Conservation (phyloP, 805 yeast genomes). For the Brettanomyces nanus region DNA sequence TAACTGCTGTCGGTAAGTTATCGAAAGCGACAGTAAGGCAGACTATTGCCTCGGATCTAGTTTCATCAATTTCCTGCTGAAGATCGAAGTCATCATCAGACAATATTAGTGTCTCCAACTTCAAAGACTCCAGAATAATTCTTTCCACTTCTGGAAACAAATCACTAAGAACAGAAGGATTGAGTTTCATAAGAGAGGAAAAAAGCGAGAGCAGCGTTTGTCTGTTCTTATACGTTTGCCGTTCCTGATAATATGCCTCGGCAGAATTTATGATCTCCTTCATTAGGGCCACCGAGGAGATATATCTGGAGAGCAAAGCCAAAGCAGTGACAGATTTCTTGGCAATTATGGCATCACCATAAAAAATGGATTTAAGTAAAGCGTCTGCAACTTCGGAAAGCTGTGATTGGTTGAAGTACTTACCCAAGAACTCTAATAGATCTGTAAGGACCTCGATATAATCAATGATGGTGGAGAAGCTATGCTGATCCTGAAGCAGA, state of each 20-base stretch:
- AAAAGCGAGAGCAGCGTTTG: conserved; percentile 1
- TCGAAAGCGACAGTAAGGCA: conserved; percentile 34
- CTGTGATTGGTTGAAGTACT: conserved; percentile 18
- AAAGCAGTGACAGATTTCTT: conserved; percentile 37
- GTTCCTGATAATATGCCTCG: neutral
- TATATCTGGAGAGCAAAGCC: conserved; percentile 24
- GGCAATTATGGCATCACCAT: conserved; percentile 35
- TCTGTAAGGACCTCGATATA: conserved; percentile 54
- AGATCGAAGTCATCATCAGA: conserved; percentile 26
- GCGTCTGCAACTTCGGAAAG: conserved; percentile 15
- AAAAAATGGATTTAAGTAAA: conserved; percentile 30
- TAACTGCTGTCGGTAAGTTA: conserved; percentile 27
- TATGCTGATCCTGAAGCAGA: conserved; percentile 17
- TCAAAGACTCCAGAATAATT: conserved; percentile 9
- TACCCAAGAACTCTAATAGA: conserved; percentile 37
- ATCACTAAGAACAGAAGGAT: conserved; percentile 17
- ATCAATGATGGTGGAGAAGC: conserved; percentile 35
- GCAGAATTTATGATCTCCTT: conserved; percentile 10
- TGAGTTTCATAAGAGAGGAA: conserved; percentile 19
- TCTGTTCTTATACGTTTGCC: conserved; percentile 2
- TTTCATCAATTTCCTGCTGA: conserved; percentile 24
- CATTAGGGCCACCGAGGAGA: conserved; percentile 15
- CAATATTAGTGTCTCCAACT: conserved; percentile 14
- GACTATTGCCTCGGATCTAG: conserved; percentile 41
- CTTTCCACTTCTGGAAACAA: conserved; percentile 9